phyloP scores from a whole-genome alignment of 1,139 yeast species.

The Debaryomyces udenii region DNA sequence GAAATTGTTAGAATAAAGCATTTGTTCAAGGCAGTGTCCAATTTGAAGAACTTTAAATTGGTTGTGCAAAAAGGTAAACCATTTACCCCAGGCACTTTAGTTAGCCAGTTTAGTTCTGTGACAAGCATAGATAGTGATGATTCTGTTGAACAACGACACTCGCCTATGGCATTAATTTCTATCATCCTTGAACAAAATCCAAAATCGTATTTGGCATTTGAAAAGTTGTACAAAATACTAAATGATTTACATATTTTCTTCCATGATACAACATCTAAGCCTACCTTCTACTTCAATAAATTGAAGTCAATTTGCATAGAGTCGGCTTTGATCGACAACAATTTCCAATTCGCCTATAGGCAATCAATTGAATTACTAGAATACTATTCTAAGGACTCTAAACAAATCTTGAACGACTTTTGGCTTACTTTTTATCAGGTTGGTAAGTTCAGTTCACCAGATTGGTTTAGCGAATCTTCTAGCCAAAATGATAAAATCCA shows the following conservation, averaged over 20 bases:
- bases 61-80: slow-evolving; percentile 35
- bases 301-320: slow-evolving; percentile 59
- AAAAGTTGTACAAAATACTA: slow-evolving; percentile 44
- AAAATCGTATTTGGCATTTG: slow-evolving; percentile 52
- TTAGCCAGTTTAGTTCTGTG: slow-evolving; percentile 27
- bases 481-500: slow-evolving; percentile 23
- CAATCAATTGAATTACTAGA: slow-evolving; percentile 35
- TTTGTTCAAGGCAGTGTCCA: slow-evolving; percentile 31
- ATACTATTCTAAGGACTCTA: slow-evolving; percentile 17
- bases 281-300: slow-evolving; percentile 30
- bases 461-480: slow-evolving; percentile 40
- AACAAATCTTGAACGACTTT: slow-evolving; percentile 32
- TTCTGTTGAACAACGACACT: slow-evolving; percentile 17
- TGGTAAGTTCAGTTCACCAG: slow-evolving; percentile 55
- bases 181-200: slow-evolving; percentile 58
- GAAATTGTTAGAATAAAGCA: slow-evolving; percentile 31
- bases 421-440: slow-evolving; percentile 71
- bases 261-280: slow-evolving; percentile 14
- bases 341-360: slow-evolving; percentile 56
- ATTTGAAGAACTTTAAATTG: slow-evolving; percentile 39
- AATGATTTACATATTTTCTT: slow-evolving; percentile 38
- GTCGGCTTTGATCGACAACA: slow-evolving; percentile 55
- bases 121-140: slow-evolving; percentile 6
- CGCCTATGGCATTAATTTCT: slow-evolving; percentile 34
- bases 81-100: slow-evolving; percentile 32